Evolutionary conservation across 495 filamentous ascomycete species (phyloP), one percentile per base, ranked within the genome.

Genomic region (Annulohypoxylon nitens): DNA sequence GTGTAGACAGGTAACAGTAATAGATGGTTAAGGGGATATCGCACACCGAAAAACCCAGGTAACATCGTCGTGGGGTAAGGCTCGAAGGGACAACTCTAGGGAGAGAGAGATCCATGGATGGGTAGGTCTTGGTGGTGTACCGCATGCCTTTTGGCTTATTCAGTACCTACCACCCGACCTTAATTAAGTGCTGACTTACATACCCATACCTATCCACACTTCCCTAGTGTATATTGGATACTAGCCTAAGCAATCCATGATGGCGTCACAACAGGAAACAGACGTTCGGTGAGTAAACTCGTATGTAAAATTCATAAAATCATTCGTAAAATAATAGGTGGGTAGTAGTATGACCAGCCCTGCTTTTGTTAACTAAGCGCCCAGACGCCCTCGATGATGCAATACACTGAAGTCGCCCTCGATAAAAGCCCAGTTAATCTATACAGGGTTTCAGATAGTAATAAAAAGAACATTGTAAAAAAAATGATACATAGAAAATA

Each of bases 361-460:
- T 57, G 41, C 45, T 61, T 62, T 71, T 65, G 34, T 34, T 61
- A 18, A 65, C 55, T 53, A 71, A 43, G 62, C 69, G 61, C 69
- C 68, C 48, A 12, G 53, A 64, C 61, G 61, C 68, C 68, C 61
- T 64, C 61, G 34, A 64, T 51, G 47, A 64, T 64, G 67, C 67
- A 71, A 23, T 61, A 43, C 12, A 14, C 14, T n/a, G 55, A 66
- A 61, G 54, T 72, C 59, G 70, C 70, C 59, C 50, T 47, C 70
- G 41, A 59, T 14, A n/a, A 43, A 43, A 67, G 33, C 63, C 58
- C 14, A 33, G 58, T 45, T 34, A 64, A 63, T 73, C 64, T 73
- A 73, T 71, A 57, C 47, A 54, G 39, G 61, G 61, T 36, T 43
- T n/a, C 39, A 43, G 4, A 47, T 18, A 47, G 1, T 53, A 41